Evolutionary conservation across 331 rosid genomes (phyloP).

Genomic region (Quercus phellos): DNA sequence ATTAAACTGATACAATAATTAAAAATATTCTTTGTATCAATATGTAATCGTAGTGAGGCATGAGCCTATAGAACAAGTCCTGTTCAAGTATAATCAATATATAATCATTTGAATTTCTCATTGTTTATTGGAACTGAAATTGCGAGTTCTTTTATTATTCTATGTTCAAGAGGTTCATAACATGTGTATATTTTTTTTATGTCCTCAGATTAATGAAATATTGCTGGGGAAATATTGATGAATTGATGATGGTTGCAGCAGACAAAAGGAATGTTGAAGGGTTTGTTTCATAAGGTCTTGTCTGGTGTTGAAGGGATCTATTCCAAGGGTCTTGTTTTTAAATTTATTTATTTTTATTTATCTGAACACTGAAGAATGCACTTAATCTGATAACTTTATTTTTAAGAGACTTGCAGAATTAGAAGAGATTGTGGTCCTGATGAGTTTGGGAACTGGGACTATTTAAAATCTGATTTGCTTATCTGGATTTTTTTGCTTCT

Average conservation of each 20-base stretch:
- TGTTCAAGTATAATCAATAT: too few species aligned
- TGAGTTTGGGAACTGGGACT: not conserved
- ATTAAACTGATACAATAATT: constrained; percentile 70
- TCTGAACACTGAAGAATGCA: not conserved
- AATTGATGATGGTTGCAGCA: constrained; percentile 60
- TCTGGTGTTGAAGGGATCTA: not conserved
- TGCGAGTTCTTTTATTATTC: not conserved
- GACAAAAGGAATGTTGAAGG: constrained; percentile 50
- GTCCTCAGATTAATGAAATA: constrained; percentile 53
- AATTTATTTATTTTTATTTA: not conserved
- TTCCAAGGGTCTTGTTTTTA: too few species aligned
- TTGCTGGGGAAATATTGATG: constrained; percentile 63
- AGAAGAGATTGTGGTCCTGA: not conserved
- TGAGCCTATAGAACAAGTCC: too few species aligned
- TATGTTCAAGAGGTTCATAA: not conserved
- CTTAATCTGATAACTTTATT: not conserved
- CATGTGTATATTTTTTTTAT: not conserved
- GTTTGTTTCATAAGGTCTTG: not conserved
- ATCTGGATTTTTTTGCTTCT: not conserved
- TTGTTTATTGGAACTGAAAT: not conserved
- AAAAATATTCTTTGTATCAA: not conserved
- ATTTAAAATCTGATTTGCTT: constrained; percentile 10
- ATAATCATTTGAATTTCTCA: not conserved
- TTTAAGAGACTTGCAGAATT: not conserved
- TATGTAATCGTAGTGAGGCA: not conserved